Base-by-base conservation (phyloP, 345 rosid genomes). In the Populus euphratica region DNA sequence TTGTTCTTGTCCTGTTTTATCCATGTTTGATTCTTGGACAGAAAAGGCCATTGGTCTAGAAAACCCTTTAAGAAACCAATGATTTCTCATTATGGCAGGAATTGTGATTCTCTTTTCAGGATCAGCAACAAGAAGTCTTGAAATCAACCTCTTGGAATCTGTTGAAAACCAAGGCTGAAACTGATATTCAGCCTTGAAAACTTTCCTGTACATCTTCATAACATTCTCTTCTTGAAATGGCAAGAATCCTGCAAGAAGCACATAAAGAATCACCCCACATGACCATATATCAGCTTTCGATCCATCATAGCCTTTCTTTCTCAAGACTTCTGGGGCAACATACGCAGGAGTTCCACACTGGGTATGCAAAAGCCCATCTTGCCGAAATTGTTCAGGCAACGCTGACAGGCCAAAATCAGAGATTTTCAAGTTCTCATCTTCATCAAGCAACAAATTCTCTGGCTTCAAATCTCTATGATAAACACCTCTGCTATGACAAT, bases 61-160 rank as follows among this genome's bases (percentile, higher is more conserved):
- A 65, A 91, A 86, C 1, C 90, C 92, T 47, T 86, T 88, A 2
- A 81, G 29, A 33, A 67, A 33, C 70, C 70, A 67, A 0, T 29
- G 70, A 67, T 18, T 33, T 67, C 41, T 31, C 70, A 67, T 67
- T 1, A 67, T 35, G 13, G 38, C 12, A 2, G 70, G 70, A 33
- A 67, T 33, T 35, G 70, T 36, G 41, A 67, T 29, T 33, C 70
- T 67, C 41, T 21, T 67, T 1, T 31, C 70, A 38, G 70, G 70
- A 33, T 67, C 70, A 67, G 41, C 70, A 20, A 67, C 70, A 3
- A 67, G 70, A 67, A 67, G 6, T 21, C 41, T 35, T 35, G 70
- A 67, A 17, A 67, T 67, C 70, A 67, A 67, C 12, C n/a, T 31
- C 70, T 8, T 67, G 0, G 70, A 23, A 33, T 67, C 70, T 35